phyloP scores from a whole-genome alignment of 768 basidiomycete species.

The Lactifluus echinatus region DNA sequence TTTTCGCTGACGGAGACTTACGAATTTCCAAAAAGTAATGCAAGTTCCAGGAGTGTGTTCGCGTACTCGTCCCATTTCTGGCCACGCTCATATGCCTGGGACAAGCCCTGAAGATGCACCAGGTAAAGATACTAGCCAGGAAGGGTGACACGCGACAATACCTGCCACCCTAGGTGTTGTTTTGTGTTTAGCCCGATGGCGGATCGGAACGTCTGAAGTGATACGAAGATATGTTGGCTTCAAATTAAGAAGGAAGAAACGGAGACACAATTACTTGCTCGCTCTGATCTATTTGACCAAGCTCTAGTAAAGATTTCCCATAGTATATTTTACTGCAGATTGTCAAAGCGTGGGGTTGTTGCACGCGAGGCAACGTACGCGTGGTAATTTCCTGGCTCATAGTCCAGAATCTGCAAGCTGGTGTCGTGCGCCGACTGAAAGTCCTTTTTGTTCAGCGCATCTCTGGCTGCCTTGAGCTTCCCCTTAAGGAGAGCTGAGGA shows the following conservation, averaged over 20 bases:
- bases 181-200: slow-evolving; percentile 64
- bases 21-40: slow-evolving; percentile 50
- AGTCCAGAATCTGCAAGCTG: slow-evolving; percentile 57
- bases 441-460: slow-evolving; percentile 68
- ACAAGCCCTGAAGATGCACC: slow-evolving; percentile 48
- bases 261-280: slow-evolving; percentile 61
- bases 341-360: neutral
- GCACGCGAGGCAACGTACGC: slow-evolving; percentile 47
- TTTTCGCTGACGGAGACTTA: slow-evolving; percentile 28
- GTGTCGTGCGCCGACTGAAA: slow-evolving; percentile 57
- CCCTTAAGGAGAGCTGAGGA: slow-evolving; percentile 43
- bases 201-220: slow-evolving; percentile 64
- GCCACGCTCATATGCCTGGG: slow-evolving; percentile 60
- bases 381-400: slow-evolving; percentile 78
- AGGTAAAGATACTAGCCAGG: neutral
- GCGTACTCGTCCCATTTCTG: slow-evolving; percentile 50
- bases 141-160: slow-evolving; percentile 25
- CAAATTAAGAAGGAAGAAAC: neutral
- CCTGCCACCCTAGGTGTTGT: slow-evolving; percentile 82
- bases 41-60: slow-evolving; percentile 45
- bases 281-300: slow-evolving; percentile 61
- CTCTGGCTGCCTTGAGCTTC: slow-evolving; percentile 74
- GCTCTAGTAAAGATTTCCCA: slow-evolving; percentile 69
- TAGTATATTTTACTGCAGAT: slow-evolving; percentile 70
- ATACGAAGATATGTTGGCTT: slow-evolving; percentile 20